Conservation (phyloP, 768 basidiomycete species). For the Termitomyces sp. region DNA sequence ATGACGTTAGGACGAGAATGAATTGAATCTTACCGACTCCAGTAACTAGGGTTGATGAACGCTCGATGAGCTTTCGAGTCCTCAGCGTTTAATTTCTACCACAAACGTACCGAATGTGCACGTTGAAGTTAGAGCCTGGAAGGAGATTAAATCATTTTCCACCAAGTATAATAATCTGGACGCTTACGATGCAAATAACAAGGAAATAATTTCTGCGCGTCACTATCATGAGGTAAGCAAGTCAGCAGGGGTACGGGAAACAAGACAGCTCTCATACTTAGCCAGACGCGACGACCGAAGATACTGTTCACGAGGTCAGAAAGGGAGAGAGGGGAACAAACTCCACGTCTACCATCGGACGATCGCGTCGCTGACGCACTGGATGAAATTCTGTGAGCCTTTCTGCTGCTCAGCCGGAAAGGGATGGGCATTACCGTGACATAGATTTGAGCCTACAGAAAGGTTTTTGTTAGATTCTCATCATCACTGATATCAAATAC, state of each 20-base stretch:
- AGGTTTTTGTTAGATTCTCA: not conserved
- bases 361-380: slow-evolving; percentile 22
- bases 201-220: slow-evolving; percentile 14
- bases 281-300: slow-evolving; percentile 23
- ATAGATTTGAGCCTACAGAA: slow-evolving; percentile 7
- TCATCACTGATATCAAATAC: not conserved
- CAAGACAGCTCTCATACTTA: slow-evolving; percentile 11
- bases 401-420: not conserved
- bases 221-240: slow-evolving; percentile 7
- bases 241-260: not conserved
- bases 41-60: slow-evolving; percentile 3
- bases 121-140: slow-evolving; percentile 9
- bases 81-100: not conserved
- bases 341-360: slow-evolving; percentile 23
- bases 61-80: not conserved
- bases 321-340: not conserved
- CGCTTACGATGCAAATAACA: slow-evolving; percentile 15
- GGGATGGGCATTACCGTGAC: slow-evolving; percentile 3
- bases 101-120: slow-evolving; percentile 14
- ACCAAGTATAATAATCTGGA: not conserved
- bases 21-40: slow-evolving; percentile 12
- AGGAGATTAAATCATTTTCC: not conserved
- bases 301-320: slow-evolving; percentile 12
- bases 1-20: not conserved
- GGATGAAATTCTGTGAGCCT: not conserved